Base-by-base conservation (phyloP, 2,329 filamentous ascomycete species). In the Fusarium marasasianum region DNA sequence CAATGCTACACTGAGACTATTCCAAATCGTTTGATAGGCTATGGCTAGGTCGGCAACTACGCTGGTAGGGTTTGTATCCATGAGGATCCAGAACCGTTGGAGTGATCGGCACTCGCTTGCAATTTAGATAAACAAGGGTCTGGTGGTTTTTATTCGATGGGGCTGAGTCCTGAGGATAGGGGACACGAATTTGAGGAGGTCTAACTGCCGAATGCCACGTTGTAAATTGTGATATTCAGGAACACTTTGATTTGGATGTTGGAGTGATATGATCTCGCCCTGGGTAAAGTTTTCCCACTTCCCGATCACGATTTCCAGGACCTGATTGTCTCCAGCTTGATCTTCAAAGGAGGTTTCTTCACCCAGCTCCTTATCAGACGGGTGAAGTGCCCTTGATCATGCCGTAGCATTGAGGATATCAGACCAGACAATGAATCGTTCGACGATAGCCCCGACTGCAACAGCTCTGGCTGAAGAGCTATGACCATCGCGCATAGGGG, bases 31-130 rank as follows among this genome's bases (percentile, higher is more conserved):
- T 20, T 41, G 22, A 63, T 60, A 63, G 53, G 54, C 10, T 37
- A 8, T 14, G 4, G 13, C 17, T 17, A 14, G 29, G 41, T 29
- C 14, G 0, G 20, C 4, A 15, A 24, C 9, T 35, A 37, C 31
- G 14, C 15, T 14, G 22, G 29, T 43, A 58, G 41, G 64, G 31
- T 59, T 29, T 6, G 1, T 24, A 14, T 31, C 51, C 51, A 53
- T 33, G 18, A 1, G 18, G 41, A 40, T 31, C 67, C 67, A 70
- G 26, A 66, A 48, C 51, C 66, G 59, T 50, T 70, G 66, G 67
- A 55, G 40, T 15, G 67, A 70, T 70, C 66, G 66, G 24, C 67
- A 24, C 20, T 70, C 66, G 66, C 51, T 59, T 70, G 31, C 8
- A 37, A 56, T 37, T 40, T 63, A 24, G 40, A 26, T 11, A 5